These are phyloP conservation scores for Pseudoscleropodium purum DNA, from an alignment of 225 moss, liverwort and hornwort species.

Conservation along the genomic window DNA sequence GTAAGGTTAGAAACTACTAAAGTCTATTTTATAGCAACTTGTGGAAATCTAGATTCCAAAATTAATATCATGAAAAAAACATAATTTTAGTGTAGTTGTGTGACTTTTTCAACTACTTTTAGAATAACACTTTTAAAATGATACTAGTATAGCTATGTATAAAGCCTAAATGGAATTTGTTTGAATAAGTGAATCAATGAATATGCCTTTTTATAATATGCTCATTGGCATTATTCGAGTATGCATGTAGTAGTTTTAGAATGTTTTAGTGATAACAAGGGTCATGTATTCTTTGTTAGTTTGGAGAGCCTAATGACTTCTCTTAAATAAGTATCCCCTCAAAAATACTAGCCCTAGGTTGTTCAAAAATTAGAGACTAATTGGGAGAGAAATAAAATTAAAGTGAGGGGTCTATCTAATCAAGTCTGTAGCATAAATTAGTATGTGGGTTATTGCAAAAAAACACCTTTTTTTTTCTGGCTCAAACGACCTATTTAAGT, in stretches of 20 bases:
- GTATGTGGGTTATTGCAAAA: too few relatives aligned
- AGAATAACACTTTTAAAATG: not conserved
- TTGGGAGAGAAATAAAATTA: fast-evolving
- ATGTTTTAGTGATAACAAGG: not conserved
- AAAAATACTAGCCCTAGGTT: too few relatives aligned
- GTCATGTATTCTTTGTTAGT: not conserved
- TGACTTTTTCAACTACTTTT: too few relatives aligned
- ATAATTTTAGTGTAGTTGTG: fast-evolving
- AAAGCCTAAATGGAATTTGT: not conserved
- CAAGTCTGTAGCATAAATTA: not conserved
- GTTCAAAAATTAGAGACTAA: not conserved
- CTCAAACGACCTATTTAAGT: too few relatives aligned
- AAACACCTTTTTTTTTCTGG: too few relatives aligned
- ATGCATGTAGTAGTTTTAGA: not conserved
- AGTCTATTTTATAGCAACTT: not conserved
- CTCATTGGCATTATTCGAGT: not conserved
- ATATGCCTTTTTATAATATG: too few relatives aligned
- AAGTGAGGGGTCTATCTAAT: not conserved
- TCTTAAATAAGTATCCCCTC: fast-evolving
- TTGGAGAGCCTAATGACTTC: not conserved
- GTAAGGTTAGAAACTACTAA: not conserved
- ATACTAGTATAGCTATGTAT: not conserved
- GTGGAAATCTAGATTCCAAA: not conserved
- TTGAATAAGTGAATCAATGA: not conserved
- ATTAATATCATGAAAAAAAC: not conserved